Evolutionary conservation across 1,139 yeast species (phyloP).

Genomic region (Waltiozyma sp.): DNA sequence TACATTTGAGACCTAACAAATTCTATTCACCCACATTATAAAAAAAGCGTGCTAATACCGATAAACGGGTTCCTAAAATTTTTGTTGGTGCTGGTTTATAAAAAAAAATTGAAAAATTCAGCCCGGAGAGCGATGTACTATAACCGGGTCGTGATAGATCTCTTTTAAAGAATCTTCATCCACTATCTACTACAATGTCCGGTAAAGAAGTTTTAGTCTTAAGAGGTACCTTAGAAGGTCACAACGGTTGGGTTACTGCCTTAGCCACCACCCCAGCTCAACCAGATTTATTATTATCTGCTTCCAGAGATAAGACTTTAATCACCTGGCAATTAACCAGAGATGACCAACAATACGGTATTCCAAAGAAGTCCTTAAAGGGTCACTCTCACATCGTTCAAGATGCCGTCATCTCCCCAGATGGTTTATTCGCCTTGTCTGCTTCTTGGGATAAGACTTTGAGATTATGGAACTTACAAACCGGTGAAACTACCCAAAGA

Average conservation of each 20-base stretch:
- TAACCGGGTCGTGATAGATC: too few species aligned
- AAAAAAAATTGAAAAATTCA: background rate
- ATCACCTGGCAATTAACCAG: constrained; percentile 99
- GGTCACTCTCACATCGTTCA: constrained; percentile 99
- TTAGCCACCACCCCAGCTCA: constrained; percentile 96
- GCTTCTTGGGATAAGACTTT: constrained; percentile 99
- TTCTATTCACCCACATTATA: background rate
- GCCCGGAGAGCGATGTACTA: too few species aligned
- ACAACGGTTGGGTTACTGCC: constrained; percentile 95
- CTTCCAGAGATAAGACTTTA: constrained; percentile 97
- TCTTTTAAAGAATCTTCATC: too few species aligned
- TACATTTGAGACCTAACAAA: constrained; percentile 17
- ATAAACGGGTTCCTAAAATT: constrained; percentile 1
- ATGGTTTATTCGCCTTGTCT: constrained; percentile 96
- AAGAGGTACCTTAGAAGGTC: constrained; percentile 98
- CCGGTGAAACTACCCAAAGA: constrained; percentile 92
- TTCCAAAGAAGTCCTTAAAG: constrained; percentile 92
- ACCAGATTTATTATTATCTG: constrained; percentile 97
- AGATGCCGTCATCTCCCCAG: constrained; percentile 96
- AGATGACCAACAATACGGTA: constrained; percentile 96
- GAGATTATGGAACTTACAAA: constrained; percentile 95
- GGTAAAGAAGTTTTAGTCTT: constrained; percentile 93
- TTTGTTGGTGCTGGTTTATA: constrained; percentile 1
- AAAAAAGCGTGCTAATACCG: background rate
- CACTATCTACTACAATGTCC: constrained; percentile 33